Percentiles rank a stretch among this genome's conserved stretches.
phyloP scores from a whole-genome alignment of 352 stramenopile species.

The Phytophthora rubi region DNA sequence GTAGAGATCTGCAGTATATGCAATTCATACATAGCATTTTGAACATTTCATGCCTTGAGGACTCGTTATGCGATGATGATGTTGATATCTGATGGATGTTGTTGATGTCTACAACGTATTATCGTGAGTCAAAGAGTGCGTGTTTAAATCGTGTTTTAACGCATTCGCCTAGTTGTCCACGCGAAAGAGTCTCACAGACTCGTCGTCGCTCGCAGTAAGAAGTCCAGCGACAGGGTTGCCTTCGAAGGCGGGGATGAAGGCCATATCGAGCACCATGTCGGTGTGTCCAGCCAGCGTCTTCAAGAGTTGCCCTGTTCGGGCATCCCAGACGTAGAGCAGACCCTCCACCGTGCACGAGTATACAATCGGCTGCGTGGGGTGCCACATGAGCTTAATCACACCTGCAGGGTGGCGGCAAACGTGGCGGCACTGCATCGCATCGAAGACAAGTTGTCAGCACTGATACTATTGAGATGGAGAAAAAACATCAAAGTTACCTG shows the following conservation, averaged over 20 bases:
- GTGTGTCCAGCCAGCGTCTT: slow-evolving; percentile 85
- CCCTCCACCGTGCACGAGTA: slow-evolving; percentile 91
- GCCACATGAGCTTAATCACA: slow-evolving; percentile 93
- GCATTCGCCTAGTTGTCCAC: slow-evolving; percentile 52
- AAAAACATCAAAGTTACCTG: slow-evolving; percentile 45
- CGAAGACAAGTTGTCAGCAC: slow-evolving; percentile 12
- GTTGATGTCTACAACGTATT: too few relatives aligned
- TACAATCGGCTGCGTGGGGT: slow-evolving; percentile 85
- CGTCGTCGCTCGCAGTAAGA: slow-evolving; percentile 84
- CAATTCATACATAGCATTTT: slow-evolving; percentile 47
- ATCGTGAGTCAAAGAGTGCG: slow-evolving; percentile 3
- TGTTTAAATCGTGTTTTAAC: slow-evolving; percentile 15
- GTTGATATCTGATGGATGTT: too few relatives aligned
- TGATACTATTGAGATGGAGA: background rate
- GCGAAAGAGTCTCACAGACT: slow-evolving; percentile 80
- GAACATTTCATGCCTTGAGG: slow-evolving; percentile 16
- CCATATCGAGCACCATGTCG: slow-evolving; percentile 94
- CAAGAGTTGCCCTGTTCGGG: slow-evolving; percentile 81
- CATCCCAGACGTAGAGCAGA: slow-evolving; percentile 92
- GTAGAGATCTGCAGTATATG: slow-evolving; percentile 48
- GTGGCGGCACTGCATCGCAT: slow-evolving; percentile 75
- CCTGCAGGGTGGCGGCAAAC: slow-evolving; percentile 86
- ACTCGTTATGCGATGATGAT: too few relatives aligned
- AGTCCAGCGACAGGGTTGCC: slow-evolving; percentile 53
- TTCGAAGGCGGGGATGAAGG: slow-evolving; percentile 62